phyloP scores from a whole-genome alignment of 306 rosid genomes.

The Cucurbita maxima region DNA sequence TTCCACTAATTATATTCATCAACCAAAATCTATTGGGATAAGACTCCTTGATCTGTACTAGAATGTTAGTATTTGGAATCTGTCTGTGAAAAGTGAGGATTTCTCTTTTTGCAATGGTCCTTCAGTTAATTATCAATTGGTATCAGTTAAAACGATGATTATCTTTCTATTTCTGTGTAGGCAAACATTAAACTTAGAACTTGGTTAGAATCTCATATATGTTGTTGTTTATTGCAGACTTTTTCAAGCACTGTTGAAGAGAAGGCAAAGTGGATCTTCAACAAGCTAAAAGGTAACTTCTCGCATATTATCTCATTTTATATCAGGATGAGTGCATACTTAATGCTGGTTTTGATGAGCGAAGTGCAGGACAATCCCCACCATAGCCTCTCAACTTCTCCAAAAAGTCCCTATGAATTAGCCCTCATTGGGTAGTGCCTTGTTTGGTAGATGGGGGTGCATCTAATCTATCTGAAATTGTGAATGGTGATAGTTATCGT shows the following conservation, averaged over 20 bases:
- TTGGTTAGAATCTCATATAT: background rate
- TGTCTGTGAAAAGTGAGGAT: background rate
- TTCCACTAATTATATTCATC: background rate
- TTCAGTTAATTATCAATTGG: background rate
- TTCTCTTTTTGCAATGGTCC: background rate
- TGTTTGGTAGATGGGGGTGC: background rate
- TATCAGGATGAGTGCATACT: background rate
- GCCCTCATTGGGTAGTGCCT: background rate
- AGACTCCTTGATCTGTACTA: background rate
- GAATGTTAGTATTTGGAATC: background rate
- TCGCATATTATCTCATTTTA: background rate
- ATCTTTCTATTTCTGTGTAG: background rate
- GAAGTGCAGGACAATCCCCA: background rate
- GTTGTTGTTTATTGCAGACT: conserved; percentile 35
- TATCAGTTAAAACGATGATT: background rate
- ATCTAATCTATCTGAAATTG: background rate
- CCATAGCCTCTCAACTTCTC: background rate
- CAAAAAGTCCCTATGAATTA: background rate
- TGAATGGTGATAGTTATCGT: background rate
- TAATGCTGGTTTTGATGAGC: background rate
- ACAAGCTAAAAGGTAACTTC: conserved; percentile 72
- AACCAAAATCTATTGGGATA: background rate
- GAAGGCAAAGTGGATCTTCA: conserved; percentile 94
- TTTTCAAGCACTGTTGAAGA: conserved; percentile 84
- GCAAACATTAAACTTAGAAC: background rate